These are phyloP conservation scores for Beauveria asiatica DNA, from an alignment of 2,329 filamentous ascomycete genomes.

Conservation along the genomic window DNA sequence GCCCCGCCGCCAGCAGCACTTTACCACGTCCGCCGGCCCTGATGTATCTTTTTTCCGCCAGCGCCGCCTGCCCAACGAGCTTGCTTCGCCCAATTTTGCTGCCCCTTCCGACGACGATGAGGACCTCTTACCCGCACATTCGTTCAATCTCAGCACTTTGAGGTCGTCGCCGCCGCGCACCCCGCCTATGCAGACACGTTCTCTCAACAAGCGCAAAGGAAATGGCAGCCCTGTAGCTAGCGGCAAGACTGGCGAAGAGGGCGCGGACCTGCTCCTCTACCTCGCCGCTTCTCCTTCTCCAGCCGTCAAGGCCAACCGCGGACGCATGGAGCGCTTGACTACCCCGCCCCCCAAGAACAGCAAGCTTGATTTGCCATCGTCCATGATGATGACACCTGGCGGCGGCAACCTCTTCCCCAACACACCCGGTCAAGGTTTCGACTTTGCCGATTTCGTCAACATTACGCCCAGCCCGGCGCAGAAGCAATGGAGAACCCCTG, in stretches of 20 bases:
- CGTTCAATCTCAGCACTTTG: conserved; percentile 56
- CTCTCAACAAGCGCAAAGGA: conserved; percentile 37
- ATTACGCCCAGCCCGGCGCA: conserved; percentile 94
- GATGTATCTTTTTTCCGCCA: conserved; percentile 72
- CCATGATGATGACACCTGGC: conserved; percentile 81
- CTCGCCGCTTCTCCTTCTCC: conserved; percentile 88
- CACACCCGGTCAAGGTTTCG: conserved; percentile 77
- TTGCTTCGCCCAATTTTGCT: conserved; percentile 51
- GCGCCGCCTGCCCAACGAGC: conserved; percentile 57
- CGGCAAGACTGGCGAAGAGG: conserved; percentile 64
- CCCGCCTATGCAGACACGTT: conserved; percentile 57
- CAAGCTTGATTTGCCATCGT: conserved; percentile 65
- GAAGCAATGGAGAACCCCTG: conserved; percentile 76
- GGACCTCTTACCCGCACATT: conserved; percentile 66
- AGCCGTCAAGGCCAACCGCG: conserved; percentile 49
- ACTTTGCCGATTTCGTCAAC: conserved; percentile 95
- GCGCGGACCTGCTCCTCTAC: conserved; percentile 72
- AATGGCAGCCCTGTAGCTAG: conserved; percentile 35
- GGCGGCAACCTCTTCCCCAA: conserved; percentile 61
- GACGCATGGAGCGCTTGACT: conserved; percentile 59
- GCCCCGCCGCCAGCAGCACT: conserved; percentile 64
- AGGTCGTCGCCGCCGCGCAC: conserved; percentile 79
- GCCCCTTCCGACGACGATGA: conserved; percentile 73
- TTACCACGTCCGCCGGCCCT: conserved; percentile 61
- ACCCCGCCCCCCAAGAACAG: conserved; percentile 65